Evolutionary conservation across 345 rosid genomes (phyloP), one percentile per base, ranked within the genome.

Genomic region (Fremontodendron californicum): DNA sequence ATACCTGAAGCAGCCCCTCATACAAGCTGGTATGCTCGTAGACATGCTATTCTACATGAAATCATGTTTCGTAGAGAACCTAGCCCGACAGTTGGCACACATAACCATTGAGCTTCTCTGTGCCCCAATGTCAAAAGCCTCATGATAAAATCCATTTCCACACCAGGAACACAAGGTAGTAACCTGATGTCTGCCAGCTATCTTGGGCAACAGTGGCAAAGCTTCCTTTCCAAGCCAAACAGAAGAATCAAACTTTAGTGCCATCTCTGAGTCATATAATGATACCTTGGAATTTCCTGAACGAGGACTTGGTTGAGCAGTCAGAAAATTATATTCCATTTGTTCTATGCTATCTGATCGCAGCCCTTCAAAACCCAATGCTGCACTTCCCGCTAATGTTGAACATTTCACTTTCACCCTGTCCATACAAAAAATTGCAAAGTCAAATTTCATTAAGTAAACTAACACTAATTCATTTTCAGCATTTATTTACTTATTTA

Each of bases 171-270:
- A 87, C 55, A 71, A 21, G 16, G 77, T 54, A 46, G 81, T 16
- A 35, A 80, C 82, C 78, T 65, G 82, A 76, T 75, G 78, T 69
- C 83, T 67, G 71, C 78, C 78, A 48, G 78, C 84, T 23, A 71
- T 49, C 71, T 80, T 86, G 33, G 90, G 89, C 67, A 83, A 78
- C 84, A 86, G 72, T 73, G 87, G 87, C 79, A 85, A 45, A 29
- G 84, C 87, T 68, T 79, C 89, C 81, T 89, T 88, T 70, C 83
- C 87, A 58, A 74, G 66, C 90, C 86, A 82, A 78, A 29, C 72
- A 31, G 89, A 78, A 19, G 84, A 79, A 51, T 78, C 83, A 78
- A 74, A 83, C 23, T 81, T 85, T n/a, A 63, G 82, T 6, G 73
- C 66, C 23, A 84, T 66, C 72, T 72, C 85, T 75, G 84, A 75